These are phyloP conservation scores for Cordyceps cateniannulata DNA, from an alignment of 2,329 filamentous ascomycete species.

Conservation along the genomic window DNA sequence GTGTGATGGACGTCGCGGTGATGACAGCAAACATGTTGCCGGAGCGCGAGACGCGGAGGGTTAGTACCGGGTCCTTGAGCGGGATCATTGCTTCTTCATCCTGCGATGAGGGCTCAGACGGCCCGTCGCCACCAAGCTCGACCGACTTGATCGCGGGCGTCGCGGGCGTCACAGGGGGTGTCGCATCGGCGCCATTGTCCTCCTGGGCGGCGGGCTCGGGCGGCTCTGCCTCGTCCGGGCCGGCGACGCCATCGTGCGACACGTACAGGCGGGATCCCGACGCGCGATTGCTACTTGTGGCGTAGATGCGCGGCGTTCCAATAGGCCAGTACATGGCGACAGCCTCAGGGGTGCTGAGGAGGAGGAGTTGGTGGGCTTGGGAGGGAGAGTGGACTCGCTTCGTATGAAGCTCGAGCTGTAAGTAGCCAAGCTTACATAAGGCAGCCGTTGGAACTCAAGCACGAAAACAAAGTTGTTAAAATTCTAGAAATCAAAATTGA, in stretches of 20 bases:
- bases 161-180: conserved; percentile 37
- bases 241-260: conserved; percentile 54
- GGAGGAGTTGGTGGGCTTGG: not conserved
- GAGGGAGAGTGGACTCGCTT: not conserved
- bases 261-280: conserved; percentile 43
- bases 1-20: conserved; percentile 75
- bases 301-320: conserved; percentile 76
- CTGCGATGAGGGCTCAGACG: conserved; percentile 26
- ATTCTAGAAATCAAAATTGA: not conserved
- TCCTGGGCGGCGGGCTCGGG: conserved; percentile 25
- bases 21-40: conserved; percentile 84
- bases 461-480: not conserved
- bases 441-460: not conserved
- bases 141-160: conserved; percentile 53
- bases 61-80: conserved; percentile 60
- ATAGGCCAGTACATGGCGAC: conserved; percentile 83
- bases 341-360: conserved; percentile 9
- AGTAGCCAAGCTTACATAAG: conserved; percentile 10
- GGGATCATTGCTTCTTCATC: conserved; percentile 32
- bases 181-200: conserved; percentile 14
- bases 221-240: conserved; percentile 22
- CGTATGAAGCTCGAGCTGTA: not conserved
- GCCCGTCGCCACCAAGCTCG: conserved; percentile 33
- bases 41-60: conserved; percentile 68
- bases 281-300: conserved; percentile 61